Percentiles rank a stretch among this genome's conserved stretches.
These are phyloP conservation scores for Pythium dissotocum DNA, from an alignment of 352 stramenopile species.

Conservation along the genomic window DNA sequence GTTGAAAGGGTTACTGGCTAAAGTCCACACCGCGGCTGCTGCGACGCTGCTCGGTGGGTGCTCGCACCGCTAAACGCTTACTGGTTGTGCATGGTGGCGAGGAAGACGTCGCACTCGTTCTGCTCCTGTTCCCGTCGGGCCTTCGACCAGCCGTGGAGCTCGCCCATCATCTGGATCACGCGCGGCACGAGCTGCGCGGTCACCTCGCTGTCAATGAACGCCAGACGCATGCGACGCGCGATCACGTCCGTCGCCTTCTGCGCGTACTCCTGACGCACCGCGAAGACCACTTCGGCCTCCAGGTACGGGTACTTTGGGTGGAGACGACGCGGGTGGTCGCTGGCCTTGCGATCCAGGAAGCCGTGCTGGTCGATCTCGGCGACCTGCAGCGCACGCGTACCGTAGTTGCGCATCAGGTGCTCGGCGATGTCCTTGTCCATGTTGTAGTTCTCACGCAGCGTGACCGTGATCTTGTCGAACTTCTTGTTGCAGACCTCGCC, in stretches of 20 bases:
- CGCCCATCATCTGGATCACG: conserved; percentile 93
- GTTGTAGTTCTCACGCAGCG: conserved; percentile 92
- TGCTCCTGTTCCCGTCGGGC: conserved; percentile 71
- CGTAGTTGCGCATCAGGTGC: conserved; percentile 96
- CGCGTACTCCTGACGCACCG: conserved; percentile 94
- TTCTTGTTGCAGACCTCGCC: conserved; percentile 95
- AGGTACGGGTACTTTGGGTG: conserved; percentile 95
- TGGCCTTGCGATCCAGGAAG: conserved; percentile 83
- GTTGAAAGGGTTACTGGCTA: conserved; percentile 2
- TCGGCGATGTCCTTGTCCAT: conserved; percentile 94
- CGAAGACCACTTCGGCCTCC: conserved; percentile 94
- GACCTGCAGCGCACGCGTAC: conserved; percentile 94
- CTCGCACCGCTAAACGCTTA: conserved; percentile 28
- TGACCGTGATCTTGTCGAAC: conserved; percentile 95
- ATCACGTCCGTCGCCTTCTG: conserved; percentile 92
- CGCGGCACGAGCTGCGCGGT: conserved; percentile 74
- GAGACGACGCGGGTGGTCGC: conserved; percentile 86
- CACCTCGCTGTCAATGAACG: conserved; percentile 91
- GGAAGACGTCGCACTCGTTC: conserved; percentile 73
- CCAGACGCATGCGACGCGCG: conserved; percentile 90
- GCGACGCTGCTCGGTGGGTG: background rate
- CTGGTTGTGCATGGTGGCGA: conserved; percentile 86
- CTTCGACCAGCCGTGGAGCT: conserved; percentile 87
- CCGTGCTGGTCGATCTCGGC: conserved; percentile 89
- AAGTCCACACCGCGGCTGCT: background rate